Conservation (phyloP, 2,329 filamentous ascomycete genomes). For the Clarireedia homoeocarpa region DNA sequence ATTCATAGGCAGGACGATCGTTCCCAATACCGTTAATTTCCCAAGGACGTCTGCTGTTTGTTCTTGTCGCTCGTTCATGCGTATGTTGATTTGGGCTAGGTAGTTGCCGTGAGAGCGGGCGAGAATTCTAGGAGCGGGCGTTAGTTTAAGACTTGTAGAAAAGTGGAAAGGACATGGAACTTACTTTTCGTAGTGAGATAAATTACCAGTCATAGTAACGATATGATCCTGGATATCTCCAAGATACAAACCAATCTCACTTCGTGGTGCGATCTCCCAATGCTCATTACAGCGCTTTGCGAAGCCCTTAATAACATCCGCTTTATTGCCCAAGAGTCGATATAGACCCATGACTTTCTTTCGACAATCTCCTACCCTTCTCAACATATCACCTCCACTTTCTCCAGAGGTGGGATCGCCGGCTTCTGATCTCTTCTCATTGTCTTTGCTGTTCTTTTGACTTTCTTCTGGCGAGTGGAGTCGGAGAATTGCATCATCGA, state of each 20-base stretch:
- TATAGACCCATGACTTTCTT: slow-evolving; percentile 98
- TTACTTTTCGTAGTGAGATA: slow-evolving; percentile 93
- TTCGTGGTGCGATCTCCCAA: slow-evolving; percentile 91
- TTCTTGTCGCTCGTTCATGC: slow-evolving; percentile 97
- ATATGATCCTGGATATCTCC: slow-evolving; percentile 99
- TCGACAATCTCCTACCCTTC: slow-evolving; percentile 84
- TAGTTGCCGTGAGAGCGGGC: slow-evolving; percentile 92
- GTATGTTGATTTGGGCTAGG: slow-evolving; percentile 97
- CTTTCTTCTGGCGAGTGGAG: slow-evolving; percentile 57
- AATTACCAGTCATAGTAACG: slow-evolving; percentile 94
- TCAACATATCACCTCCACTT: slow-evolving; percentile 72
- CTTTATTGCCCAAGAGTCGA: slow-evolving; percentile 88
- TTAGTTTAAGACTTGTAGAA: neutral
- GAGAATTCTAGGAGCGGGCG: slow-evolving; percentile 54
- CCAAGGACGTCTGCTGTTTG: slow-evolving; percentile 91
- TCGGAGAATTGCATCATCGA: slow-evolving; percentile 82
- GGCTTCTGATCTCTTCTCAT: slow-evolving; percentile 39
- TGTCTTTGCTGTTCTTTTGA: slow-evolving; percentile 34
- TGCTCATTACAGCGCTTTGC: slow-evolving; percentile 97
- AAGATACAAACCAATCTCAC: slow-evolving; percentile 93
- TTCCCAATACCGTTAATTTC: slow-evolving; percentile 90
- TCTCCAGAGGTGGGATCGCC: slow-evolving; percentile 34
- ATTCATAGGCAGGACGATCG: slow-evolving; percentile 97
- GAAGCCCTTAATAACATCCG: slow-evolving; percentile 98
- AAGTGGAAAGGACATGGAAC: slow-evolving; percentile 27